These are phyloP conservation scores for Metroxylon sagu DNA, from an alignment of 176 grass and related monocot genomes.

Conservation along the genomic window DNA sequence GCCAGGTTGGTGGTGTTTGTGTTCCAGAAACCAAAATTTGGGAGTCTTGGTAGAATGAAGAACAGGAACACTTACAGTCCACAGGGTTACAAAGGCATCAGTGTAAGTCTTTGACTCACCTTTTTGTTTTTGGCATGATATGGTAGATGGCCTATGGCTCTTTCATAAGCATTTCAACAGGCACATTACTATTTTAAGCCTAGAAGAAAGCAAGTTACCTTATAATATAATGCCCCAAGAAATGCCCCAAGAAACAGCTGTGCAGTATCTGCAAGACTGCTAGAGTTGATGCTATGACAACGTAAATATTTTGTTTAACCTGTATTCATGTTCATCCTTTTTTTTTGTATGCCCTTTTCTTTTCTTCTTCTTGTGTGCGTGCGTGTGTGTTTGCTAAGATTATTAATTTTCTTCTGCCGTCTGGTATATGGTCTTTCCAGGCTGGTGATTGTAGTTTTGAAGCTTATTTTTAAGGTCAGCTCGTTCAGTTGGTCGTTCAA, in stretches of 20 bases:
- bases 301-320: no score
- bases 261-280: no score
- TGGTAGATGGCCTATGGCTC: neutral
- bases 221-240: no score
- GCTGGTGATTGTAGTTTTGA: conserved; percentile 77
- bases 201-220: no score
- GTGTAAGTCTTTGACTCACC: conserved; percentile 39
- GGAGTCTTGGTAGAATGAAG: conserved; percentile 95
- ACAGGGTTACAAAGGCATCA: conserved; percentile 79
- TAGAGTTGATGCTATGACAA: no score
- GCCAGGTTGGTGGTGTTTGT: conserved; percentile 72
- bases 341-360: neutral
- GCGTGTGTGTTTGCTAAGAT: no score
- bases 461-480: conserved; percentile 68
- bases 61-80: conserved; percentile 77
- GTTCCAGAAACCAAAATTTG: conserved; percentile 90
- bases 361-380: no score
- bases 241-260: no score
- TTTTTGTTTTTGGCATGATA: conserved; percentile 8
- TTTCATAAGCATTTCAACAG: neutral
- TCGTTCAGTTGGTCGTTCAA: conserved; percentile 6
- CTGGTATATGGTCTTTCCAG: conserved; percentile 88
- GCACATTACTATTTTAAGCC: no score
- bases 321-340: neutral
- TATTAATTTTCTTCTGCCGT: neutral